phyloP scores from a whole-genome alignment of 2,329 filamentous ascomycete species.

The Calonectria fujianensis region DNA sequence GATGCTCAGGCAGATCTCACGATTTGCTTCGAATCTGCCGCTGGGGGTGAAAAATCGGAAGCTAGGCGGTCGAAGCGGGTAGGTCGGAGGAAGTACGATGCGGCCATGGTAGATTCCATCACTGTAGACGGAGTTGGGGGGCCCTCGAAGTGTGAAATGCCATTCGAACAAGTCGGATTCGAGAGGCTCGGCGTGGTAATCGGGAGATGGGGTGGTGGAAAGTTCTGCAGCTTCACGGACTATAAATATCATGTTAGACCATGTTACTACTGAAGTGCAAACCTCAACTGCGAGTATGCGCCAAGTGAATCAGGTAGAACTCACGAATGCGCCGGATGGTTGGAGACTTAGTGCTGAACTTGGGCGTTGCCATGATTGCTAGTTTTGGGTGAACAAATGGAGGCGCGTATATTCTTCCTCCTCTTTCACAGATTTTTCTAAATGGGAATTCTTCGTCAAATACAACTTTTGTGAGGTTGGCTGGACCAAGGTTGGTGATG shows the following conservation, averaged over 20 bases:
- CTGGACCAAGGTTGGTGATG: not conserved
- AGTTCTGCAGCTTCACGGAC: slow-evolving; percentile 95
- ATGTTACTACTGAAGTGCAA: not conserved
- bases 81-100: slow-evolving; percentile 91
- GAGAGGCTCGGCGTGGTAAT: slow-evolving; percentile 89
- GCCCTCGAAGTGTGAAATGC: slow-evolving; percentile 98
- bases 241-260: slow-evolving; percentile 56
- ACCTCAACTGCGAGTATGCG: not conserved
- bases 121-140: slow-evolving; percentile 86
- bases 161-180: slow-evolving; percentile 97
- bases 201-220: slow-evolving; percentile 84
- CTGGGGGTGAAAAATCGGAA: slow-evolving; percentile 96
- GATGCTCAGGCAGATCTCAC: slow-evolving; percentile 97
- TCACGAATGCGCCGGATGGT: slow-evolving; percentile 89
- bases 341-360: slow-evolving; percentile 84
- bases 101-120: slow-evolving; percentile 95
- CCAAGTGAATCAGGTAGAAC: slow-evolving; percentile 53
- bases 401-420: not conserved
- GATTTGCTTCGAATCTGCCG: slow-evolving; percentile 95
- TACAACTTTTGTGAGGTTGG: not conserved
- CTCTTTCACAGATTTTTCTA: not conserved
- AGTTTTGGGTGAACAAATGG: not conserved
- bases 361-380: slow-evolving; percentile 63
- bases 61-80: slow-evolving; percentile 93
- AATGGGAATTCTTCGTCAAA: not conserved